A percentile compares a stretch with the other conserved stretches of the same genome.
Evolutionary conservation across 208 protist genomes (phyloP).

Genomic region (Trypanosoma caninum): DNA sequence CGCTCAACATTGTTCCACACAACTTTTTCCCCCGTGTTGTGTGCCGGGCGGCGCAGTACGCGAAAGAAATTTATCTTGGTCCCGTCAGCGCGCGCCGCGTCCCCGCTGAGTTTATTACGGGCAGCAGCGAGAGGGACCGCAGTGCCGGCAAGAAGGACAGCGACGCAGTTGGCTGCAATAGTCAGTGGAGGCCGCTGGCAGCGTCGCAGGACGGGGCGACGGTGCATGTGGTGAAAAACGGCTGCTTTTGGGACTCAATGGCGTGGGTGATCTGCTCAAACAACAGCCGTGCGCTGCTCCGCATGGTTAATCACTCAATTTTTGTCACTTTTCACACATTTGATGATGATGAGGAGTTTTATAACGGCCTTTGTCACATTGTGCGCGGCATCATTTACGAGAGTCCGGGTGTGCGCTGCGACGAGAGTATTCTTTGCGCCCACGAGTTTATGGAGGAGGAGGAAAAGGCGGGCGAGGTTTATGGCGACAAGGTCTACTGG

Average conservation of each 20-base stretch:
- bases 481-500: slow-evolving; percentile 30
- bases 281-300: slow-evolving; percentile 54
- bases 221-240: slow-evolving; percentile 9
- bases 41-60: slow-evolving; percentile 41
- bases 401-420: slow-evolving; percentile 55
- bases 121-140: neutral
- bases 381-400: slow-evolving; percentile 61
- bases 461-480: slow-evolving; percentile 13
- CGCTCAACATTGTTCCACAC: slow-evolving; percentile 61
- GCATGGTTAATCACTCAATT: slow-evolving; percentile 74
- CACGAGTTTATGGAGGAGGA: slow-evolving; percentile 18
- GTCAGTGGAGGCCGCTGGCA: too few relatives aligned
- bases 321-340: slow-evolving; percentile 72
- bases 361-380: slow-evolving; percentile 47
- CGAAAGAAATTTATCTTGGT: slow-evolving; percentile 52
- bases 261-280: slow-evolving; percentile 25
- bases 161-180: too few relatives aligned
- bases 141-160: slow-evolving; percentile 13
- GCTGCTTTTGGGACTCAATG: slow-evolving; percentile 29
- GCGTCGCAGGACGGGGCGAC: too few relatives aligned
- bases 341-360: slow-evolving; percentile 48
- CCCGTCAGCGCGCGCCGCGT: slow-evolving; percentile 22
- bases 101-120: slow-evolving; percentile 2
- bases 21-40: slow-evolving; percentile 75
- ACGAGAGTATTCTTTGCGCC: slow-evolving; percentile 56